A percentile compares a stretch with the other conserved stretches of the same genome.
phyloP scores from a whole-genome alignment of 1,284 basidiomycete species.

The Sanguinoderma infundibulare region DNA sequence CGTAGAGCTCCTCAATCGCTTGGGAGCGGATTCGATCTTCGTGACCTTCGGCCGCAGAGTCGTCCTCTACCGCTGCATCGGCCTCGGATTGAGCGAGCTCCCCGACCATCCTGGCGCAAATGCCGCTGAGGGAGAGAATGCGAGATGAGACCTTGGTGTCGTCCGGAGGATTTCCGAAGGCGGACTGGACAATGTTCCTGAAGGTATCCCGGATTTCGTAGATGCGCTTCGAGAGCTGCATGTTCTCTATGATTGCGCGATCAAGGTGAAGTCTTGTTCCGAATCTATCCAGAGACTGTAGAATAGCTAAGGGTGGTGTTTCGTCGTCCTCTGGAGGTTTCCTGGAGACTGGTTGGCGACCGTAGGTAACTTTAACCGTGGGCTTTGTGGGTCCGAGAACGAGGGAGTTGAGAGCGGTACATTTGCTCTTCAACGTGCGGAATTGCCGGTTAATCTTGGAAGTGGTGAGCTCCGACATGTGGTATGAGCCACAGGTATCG shows the following conservation, averaged over 20 bases:
- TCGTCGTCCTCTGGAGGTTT: constrained; percentile 20
- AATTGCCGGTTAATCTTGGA: constrained; percentile 57
- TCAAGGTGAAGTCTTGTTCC: constrained; percentile 42
- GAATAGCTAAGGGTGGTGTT: constrained; percentile 42
- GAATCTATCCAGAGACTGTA: constrained; percentile 42
- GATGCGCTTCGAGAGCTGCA: constrained; percentile 51
- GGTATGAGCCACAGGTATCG: neutral
- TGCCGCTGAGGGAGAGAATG: constrained; percentile 42
- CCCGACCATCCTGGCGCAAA: constrained; percentile 56
- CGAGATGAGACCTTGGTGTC: neutral
- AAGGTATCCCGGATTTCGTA: constrained; percentile 59
- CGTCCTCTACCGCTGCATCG: constrained; percentile 31
- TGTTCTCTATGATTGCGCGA: constrained; percentile 38
- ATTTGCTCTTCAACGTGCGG: constrained; percentile 58
- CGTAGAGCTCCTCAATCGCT: constrained; percentile 48
- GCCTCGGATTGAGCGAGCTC: constrained; percentile 44
- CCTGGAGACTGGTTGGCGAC: constrained; percentile 4
- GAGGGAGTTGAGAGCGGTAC: constrained; percentile 42
- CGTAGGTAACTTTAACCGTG: constrained; percentile 32
- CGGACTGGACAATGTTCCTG: constrained; percentile 47
- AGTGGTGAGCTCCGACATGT: constrained; percentile 38
- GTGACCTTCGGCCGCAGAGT: constrained; percentile 26
- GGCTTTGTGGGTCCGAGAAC: constrained; percentile 24
- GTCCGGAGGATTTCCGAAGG: constrained; percentile 25
- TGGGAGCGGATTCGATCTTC: constrained; percentile 38